Conservation (phyloP, 2,329 filamentous ascomycete genomes). For the Stemphylium lycopersici region DNA sequence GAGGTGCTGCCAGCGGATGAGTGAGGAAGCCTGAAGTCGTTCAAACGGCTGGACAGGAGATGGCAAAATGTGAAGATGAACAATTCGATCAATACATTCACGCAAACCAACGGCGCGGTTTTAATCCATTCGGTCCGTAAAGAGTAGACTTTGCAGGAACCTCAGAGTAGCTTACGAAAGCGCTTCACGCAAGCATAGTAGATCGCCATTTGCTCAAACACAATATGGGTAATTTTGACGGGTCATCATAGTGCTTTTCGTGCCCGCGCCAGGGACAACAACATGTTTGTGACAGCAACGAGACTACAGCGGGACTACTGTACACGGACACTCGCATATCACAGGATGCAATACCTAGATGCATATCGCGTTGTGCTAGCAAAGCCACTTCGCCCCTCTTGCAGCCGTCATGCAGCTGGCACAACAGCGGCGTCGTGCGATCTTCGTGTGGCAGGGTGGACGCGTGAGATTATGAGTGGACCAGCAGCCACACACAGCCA, state of each 20-base stretch:
- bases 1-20: constrained; percentile 37
- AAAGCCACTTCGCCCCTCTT: constrained; percentile 3
- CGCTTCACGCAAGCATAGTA: constrained; percentile 6
- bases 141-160: neutral
- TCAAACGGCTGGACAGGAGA: neutral
- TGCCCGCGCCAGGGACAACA: too few species aligned
- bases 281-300: neutral
- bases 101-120: neutral
- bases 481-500: constrained; percentile 15
- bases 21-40: constrained; percentile 14
- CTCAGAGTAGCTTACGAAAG: neutral
- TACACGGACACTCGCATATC: too few species aligned
- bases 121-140: neutral
- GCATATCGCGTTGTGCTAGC: too few species aligned
- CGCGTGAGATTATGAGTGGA: constrained; percentile 15
- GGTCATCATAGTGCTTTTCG: neutral
- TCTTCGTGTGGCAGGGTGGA: constrained; percentile 1
- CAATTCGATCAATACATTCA: neutral
- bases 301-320: too few species aligned
- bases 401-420: constrained; percentile 3
- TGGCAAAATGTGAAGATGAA: too few species aligned
- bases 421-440: constrained; percentile 1
- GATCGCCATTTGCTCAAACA: neutral
- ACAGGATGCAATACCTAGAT: too few species aligned
- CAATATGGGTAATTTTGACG: neutral